Evolutionary conservation across 805 yeast species (phyloP), one percentile per base, ranked within the genome.

Genomic region (Barnettozyma botsteinii): DNA sequence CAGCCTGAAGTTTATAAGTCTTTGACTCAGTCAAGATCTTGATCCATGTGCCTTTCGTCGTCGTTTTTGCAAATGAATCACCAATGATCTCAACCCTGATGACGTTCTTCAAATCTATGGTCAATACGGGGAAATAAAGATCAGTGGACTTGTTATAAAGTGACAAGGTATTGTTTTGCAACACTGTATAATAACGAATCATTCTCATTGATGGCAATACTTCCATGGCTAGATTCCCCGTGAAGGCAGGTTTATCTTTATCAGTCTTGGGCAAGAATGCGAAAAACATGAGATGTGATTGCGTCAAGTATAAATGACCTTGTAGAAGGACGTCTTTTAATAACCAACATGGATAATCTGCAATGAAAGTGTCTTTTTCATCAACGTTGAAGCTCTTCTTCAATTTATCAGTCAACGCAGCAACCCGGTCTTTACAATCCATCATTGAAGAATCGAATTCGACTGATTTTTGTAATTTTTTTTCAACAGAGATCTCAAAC

Each of bases 251-350:
- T 4, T 66, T 62, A 3, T 72, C 70, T 17, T 66, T 41, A n/a
- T 50, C 43, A n/a, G 37, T 50, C 36, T 73, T 72, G 0, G 97
- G 96, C 9, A 91, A 59, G 49, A 77, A 79, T 0, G 96, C 93
- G 62, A 82, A 82, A 55, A 85, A 91, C 32, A 86, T 62, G 6
- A 89, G 56, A 45, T 75, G 75, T 13, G 70, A 64, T 31, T 67
- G 60, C 1, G 97, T 88, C 20, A 91, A 59, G 50, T 83, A 83
- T 14, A 88, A 59, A 51, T 84, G 89, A 3, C 98, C 98, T 59
- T 87, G 96, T 20, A 88, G 63, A 21, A 91, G 64, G 0, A 89
- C 93, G 51, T 85, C 95, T 44, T 79, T 75, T 42, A 87, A 66
- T 27, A 89, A 65, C 95, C 96, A 89, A 23, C 88, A 78, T 3